Evolutionary conservation across 495 filamentous ascomycete species (phyloP), one percentile per base, ranked within the genome.

Genomic region (Hypoxylon perforatum): DNA sequence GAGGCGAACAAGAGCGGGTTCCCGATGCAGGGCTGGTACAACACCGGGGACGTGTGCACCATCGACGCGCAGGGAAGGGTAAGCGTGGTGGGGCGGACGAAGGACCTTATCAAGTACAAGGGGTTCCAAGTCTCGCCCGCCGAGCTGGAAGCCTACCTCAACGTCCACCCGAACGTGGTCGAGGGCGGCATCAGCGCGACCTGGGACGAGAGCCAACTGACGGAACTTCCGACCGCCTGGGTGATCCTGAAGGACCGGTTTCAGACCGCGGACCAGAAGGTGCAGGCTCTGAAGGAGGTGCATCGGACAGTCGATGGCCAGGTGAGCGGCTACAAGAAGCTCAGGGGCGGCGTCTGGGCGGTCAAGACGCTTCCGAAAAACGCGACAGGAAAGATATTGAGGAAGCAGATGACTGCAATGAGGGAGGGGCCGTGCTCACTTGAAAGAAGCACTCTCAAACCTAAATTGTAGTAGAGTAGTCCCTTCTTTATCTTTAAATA

Each of bases 61-160:
- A 80, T 86, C 60, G 82, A 87, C 53, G 55, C 75, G n/a, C 71
- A 86, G 28, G 85, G 84, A 0, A 80, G 84, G 39, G 82, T 91
- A 65, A 86, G 77, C 71, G 86, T 91, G 46, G 87, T 87, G 4
- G 88, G 88, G 59, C 83, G 88, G 17, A 85, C 86, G 23, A 91
- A 91, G 72, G 88, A 91, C 65, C 77, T 91, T 6, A 89, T 91
- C 75, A 90, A 90, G 70, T 88, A 88, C 71, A 79, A 88, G 45
- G 90, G 89, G 2, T 89, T 91, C 75, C 90, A 92, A 69, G 88
- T 93, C 0, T 80, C 90, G 6, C 90, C 90, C 2, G 87, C 91
- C 0, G 90, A 93, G 75, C 77, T 94, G 5, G 91, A 93, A 68
- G 87, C 84, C 5, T 67, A 88, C 15, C 75, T 92, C 35, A 76